These are phyloP conservation scores for Saccharomycopsis sp. DNA, from an alignment of 805 yeast genomes.

Conservation along the genomic window DNA sequence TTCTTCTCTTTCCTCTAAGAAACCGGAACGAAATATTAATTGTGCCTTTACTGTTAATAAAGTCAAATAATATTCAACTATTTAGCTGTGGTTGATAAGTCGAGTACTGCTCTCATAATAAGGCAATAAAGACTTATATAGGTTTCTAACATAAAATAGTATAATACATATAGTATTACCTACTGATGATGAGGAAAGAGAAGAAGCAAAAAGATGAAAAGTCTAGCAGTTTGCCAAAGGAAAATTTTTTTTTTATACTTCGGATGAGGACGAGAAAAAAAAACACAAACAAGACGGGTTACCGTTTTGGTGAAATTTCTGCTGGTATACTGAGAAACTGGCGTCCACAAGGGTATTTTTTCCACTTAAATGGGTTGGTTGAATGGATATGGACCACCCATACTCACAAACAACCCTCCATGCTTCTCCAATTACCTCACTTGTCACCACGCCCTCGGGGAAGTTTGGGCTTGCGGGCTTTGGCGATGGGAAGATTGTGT, in stretches of 20 bases:
- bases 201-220: conserved; percentile 5
- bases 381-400: not conserved
- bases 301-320: not conserved
- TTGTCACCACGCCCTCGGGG: conserved; percentile 5
- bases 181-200: conserved; percentile 21
- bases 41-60: conserved; percentile 23
- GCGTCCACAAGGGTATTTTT: not conserved
- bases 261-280: not conserved
- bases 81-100: conserved; percentile 22
- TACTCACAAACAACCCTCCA: conserved; percentile 14
- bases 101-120: conserved; percentile 17
- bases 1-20: conserved; percentile 20
- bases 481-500: conserved; percentile 13
- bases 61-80: conserved; percentile 22
- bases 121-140: conserved; percentile 16
- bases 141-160: conserved; percentile 20
- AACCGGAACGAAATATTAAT: conserved; percentile 23
- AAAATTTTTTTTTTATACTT: conserved; percentile 1
- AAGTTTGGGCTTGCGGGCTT: conserved; percentile 9
- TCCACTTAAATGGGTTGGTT: not conserved
- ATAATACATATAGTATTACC: conserved; percentile 22
- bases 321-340: too few relatives aligned
- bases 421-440: conserved; percentile 10
- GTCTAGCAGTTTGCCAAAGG: too few relatives aligned
- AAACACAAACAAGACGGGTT: conserved; percentile 1